Evolutionary conservation across 306 rosid genomes (phyloP).

Genomic region (Vigna hirtella): DNA sequence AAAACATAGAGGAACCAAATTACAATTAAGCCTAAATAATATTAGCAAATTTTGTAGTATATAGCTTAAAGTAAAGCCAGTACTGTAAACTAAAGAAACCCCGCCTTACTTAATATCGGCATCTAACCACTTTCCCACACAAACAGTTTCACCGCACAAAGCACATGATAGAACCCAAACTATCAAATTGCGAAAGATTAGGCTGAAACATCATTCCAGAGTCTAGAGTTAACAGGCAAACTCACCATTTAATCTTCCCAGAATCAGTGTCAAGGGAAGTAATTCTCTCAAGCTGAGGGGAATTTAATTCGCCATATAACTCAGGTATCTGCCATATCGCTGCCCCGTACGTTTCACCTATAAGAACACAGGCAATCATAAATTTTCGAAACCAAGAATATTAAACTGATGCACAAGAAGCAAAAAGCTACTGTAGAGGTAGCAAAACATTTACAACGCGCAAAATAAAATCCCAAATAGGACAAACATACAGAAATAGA

Average conservation of each 20-base stretch:
- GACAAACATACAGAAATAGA: neutral
- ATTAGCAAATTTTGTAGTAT: conserved; percentile 12
- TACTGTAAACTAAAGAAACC: conserved; percentile 27
- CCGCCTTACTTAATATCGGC: conserved; percentile 2
- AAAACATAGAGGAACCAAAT: neutral
- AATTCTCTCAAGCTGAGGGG: conserved; percentile 86
- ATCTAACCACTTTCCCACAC: conserved; percentile 13
- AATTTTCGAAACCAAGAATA: neutral
- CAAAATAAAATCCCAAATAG: neutral
- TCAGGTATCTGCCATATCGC: conserved; percentile 99
- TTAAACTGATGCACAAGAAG: neutral
- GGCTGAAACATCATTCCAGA: neutral
- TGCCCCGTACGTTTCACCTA: conserved; percentile 91
- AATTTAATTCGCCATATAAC: conserved; percentile 90
- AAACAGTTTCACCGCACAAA: conserved; percentile 15
- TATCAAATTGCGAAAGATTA: conserved; percentile 18
- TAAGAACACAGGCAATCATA: conserved; percentile 45
- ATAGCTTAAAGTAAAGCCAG: conserved; percentile 17
- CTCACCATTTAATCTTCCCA: conserved; percentile 90
- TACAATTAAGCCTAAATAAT: neutral
- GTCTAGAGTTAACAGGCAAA: conserved; percentile 38
- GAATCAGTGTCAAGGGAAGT: conserved; percentile 74
- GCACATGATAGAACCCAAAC: conserved; percentile 9
- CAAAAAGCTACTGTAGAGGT: neutral
- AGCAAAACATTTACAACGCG: conserved; percentile 1